These are phyloP conservation scores for Stropharia rugosoannulata DNA, from an alignment of 768 basidiomycete genomes.

Conservation along the genomic window DNA sequence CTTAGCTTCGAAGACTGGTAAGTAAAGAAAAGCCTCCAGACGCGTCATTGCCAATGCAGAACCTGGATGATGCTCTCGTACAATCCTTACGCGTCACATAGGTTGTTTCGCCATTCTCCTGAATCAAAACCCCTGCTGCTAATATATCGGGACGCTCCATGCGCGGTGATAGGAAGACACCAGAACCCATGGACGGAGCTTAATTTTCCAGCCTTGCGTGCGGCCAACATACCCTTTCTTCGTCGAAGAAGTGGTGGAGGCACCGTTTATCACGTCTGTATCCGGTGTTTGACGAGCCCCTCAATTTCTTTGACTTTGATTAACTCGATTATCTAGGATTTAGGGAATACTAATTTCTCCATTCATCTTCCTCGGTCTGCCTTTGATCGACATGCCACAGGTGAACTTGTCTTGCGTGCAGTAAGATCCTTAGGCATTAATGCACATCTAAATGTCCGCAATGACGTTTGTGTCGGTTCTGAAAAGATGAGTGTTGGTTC, in stretches of 20 bases:
- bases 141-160: constrained; percentile 84
- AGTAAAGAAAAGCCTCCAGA: constrained; percentile 1
- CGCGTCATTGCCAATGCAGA: background rate
- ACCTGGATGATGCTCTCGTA: background rate
- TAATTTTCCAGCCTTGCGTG: constrained; percentile 60
- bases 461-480: constrained; percentile 82
- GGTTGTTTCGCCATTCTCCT: constrained; percentile 71
- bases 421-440: constrained; percentile 73
- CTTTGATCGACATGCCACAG: constrained; percentile 80
- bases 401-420: constrained; percentile 74
- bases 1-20: constrained; percentile 26
- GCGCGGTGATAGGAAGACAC: constrained; percentile 92
- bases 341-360: constrained; percentile 97
- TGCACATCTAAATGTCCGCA: constrained; percentile 83
- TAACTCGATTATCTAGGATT: constrained; percentile 54
- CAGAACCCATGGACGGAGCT: constrained; percentile 99
- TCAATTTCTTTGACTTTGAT: background rate
- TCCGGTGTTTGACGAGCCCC: background rate
- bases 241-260: constrained; percentile 91
- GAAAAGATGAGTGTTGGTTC: constrained; percentile 76
- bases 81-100: constrained; percentile 11
- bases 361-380: constrained; percentile 81
- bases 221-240: constrained; percentile 66
- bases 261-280: constrained; percentile 89
- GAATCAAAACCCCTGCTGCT: constrained; percentile 72